Percentiles rank a stretch among this genome's conserved stretches.
Evolutionary conservation across 306 rosid genomes (phyloP).

Genomic region (Fagus sylvatica): DNA sequence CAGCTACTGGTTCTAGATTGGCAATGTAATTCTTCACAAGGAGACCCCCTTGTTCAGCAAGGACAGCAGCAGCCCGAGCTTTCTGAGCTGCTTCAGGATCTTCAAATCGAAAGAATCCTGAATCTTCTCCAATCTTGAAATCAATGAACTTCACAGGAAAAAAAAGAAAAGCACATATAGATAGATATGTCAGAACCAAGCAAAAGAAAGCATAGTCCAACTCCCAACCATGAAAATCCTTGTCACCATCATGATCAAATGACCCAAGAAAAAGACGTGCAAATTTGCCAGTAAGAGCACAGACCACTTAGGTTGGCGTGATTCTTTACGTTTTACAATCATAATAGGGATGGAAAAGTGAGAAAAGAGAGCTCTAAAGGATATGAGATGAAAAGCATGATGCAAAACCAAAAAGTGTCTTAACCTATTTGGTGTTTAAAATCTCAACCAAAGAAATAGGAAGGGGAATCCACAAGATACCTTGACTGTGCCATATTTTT

Average conservation of each 20-base stretch:
- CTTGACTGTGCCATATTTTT: conserved; percentile 78
- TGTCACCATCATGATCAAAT: not conserved
- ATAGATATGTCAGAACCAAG: conserved; percentile 21
- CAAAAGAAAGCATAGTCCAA: not conserved
- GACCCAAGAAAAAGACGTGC: not conserved
- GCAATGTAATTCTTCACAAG: conserved; percentile 73
- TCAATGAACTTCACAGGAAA: conserved; percentile 59
- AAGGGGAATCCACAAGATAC: conserved; percentile 32
- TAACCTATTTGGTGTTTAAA: not conserved
- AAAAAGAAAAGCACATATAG: not conserved
- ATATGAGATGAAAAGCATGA: not conserved
- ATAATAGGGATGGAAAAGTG: not conserved
- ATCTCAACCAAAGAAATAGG: conserved; percentile 8
- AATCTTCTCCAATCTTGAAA: conserved; percentile 81
- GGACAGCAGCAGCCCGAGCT: conserved; percentile 86
- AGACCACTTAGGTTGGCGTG: not conserved
- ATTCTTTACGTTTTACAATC: not conserved
- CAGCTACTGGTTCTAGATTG: conserved; percentile 72
- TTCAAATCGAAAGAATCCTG: conserved; percentile 79
- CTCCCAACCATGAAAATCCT: not conserved
- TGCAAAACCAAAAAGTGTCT: conserved; percentile 1
- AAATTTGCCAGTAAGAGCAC: not conserved
- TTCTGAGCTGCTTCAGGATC: conserved; percentile 82
- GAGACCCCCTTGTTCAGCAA: conserved; percentile 71
- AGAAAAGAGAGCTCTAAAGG: not conserved